phyloP scores from a whole-genome alignment of 345 rosid genomes.

The Odontarrhena argentea region DNA sequence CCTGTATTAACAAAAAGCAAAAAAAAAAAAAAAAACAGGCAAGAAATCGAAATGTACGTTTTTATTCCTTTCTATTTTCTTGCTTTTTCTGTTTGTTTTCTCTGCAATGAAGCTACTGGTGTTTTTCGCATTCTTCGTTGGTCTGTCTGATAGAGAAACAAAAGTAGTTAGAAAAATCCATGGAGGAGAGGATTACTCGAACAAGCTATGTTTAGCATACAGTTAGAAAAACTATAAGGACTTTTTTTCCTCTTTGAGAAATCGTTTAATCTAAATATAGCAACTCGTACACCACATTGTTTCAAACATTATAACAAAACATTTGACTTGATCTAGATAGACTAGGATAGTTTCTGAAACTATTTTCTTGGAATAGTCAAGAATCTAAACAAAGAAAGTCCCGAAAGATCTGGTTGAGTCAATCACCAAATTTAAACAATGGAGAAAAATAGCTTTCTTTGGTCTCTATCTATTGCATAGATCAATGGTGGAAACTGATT shows the following conservation, averaged over 20 bases:
- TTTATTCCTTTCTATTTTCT: constrained; percentile 14
- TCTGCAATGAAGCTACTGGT: constrained; percentile 9
- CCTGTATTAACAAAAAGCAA: constrained; percentile 22
- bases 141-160: constrained; percentile 26
- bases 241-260: background rate
- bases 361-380: constrained; percentile 29
- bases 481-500: constrained; percentile 36
- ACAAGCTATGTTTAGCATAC: constrained; percentile 34
- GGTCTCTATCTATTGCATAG: constrained; percentile 20
- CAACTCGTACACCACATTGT: constrained; percentile 7
- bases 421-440: constrained; percentile 27
- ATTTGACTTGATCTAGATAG: constrained; percentile 10
- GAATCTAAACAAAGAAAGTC: constrained; percentile 34
- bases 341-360: background rate
- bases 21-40: background rate
- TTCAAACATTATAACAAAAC: background rate
- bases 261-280: constrained; percentile 29
- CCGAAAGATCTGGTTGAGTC: constrained; percentile 33
- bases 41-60: background rate
- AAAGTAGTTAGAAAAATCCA: constrained; percentile 23
- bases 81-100: constrained; percentile 6
- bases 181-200: constrained; percentile 32
- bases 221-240: background rate
- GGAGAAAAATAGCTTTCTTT: constrained; percentile 34
- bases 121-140: constrained; percentile 1